A percentile compares a stretch with the other conserved stretches of the same genome.
Evolutionary conservation across 2,329 filamentous ascomycete genomes (phyloP).

Genomic region (Triangularia verruculosa): DNA sequence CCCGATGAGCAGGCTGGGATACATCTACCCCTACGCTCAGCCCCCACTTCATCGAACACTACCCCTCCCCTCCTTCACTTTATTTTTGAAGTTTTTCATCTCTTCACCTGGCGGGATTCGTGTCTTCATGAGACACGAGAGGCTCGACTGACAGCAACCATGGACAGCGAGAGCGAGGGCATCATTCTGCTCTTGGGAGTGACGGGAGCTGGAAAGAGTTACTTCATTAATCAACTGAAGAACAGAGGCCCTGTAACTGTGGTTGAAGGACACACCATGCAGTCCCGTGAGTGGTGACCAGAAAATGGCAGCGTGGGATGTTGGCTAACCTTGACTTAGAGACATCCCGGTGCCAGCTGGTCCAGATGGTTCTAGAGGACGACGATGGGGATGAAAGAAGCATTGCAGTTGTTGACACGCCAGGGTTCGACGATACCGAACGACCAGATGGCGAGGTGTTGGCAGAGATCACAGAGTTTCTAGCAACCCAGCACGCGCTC

Average conservation of each 20-base stretch:
- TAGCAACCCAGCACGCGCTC: conserved; percentile 4
- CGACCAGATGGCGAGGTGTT: conserved; percentile 11
- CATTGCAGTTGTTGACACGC: conserved; percentile 15
- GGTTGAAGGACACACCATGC: background rate
- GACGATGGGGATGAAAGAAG: background rate
- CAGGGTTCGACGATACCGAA: conserved; percentile 16
- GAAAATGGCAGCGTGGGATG: background rate
- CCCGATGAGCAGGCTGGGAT: conserved; percentile 3
- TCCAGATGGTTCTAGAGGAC: conserved; percentile 11
- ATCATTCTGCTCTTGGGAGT: conserved; percentile 13
- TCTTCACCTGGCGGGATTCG: no score
- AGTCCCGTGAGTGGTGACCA: background rate
- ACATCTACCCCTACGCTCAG: background rate
- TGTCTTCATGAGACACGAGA: background rate
- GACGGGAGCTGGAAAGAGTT: conserved; percentile 14
- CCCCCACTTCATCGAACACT: no score
- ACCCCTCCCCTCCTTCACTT: background rate
- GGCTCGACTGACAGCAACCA: background rate
- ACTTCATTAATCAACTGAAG: conserved; percentile 13
- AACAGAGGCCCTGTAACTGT: background rate
- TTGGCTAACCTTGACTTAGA: background rate
- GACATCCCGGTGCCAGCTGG: conserved; percentile 1
- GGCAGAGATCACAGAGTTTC: conserved; percentile 11
- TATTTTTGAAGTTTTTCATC: background rate
- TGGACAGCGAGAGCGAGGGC: conserved; percentile 5